phyloP scores from a whole-genome alignment of 148 eudicot genomes.

The Vaccinium myrtillus region DNA sequence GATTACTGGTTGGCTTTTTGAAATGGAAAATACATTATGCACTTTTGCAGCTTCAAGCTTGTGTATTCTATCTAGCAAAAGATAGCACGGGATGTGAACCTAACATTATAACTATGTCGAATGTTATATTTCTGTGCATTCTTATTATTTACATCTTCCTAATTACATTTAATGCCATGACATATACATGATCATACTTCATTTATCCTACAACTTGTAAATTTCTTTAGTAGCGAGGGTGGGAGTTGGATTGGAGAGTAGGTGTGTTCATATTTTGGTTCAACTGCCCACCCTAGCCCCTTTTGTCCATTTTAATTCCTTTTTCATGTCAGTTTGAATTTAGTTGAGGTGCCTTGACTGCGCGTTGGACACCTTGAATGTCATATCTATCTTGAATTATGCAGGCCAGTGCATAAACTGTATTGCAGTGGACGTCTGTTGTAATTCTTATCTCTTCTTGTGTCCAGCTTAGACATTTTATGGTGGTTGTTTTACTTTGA shows the following conservation, averaged over 20 bases:
- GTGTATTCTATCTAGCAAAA: not conserved
- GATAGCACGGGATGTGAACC: not conserved
- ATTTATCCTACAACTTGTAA: not conserved
- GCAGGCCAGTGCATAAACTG: not conserved
- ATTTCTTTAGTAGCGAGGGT: not conserved
- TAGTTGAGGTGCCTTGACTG: not conserved
- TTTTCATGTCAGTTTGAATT: not conserved
- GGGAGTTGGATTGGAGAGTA: not conserved
- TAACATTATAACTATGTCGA: not conserved
- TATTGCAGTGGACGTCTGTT: not conserved
- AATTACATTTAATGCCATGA: not conserved
- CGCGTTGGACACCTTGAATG: not conserved
- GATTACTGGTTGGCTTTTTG: slow-evolving; percentile 7
- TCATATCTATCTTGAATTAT: not conserved
- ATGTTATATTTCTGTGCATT: not conserved
- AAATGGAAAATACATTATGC: not conserved
- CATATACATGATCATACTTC: not conserved
- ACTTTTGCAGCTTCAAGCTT: slow-evolving; percentile 10
- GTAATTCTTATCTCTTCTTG: not conserved
- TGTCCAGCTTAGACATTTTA: not conserved
- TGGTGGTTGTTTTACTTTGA: not conserved
- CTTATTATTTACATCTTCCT: not conserved
- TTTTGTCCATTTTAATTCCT: not conserved
- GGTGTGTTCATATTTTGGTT: not conserved
- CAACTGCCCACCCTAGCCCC: not conserved